Percentiles rank a stretch among this genome's conserved stretches.
Evolutionary conservation across 2,329 filamentous ascomycete species (phyloP).

Genomic region (Colletotrichum lindemuthianum): DNA sequence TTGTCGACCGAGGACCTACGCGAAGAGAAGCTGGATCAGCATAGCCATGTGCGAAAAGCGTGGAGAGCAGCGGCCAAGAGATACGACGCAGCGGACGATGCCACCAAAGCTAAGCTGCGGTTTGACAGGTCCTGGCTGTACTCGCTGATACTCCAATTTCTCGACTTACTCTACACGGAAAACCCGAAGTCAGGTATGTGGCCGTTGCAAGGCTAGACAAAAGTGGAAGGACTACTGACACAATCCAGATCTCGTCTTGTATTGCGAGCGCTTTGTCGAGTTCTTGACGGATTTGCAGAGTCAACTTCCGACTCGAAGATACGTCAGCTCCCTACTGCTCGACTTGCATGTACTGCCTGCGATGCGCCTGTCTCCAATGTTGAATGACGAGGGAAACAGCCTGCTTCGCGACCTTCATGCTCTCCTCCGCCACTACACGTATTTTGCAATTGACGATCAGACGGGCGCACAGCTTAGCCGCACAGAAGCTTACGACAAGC

Average conservation of each 20-base stretch:
- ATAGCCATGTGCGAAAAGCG: constrained; percentile 81
- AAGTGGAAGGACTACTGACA: constrained; percentile 40
- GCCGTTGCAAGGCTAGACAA: background rate
- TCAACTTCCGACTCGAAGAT: constrained; percentile 91
- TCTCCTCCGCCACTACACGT: constrained; percentile 86
- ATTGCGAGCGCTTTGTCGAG: constrained; percentile 94
- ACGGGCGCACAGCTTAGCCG: constrained; percentile 79
- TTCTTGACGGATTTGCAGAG: constrained; percentile 91
- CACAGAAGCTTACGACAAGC: constrained; percentile 79
- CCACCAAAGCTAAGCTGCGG: constrained; percentile 79
- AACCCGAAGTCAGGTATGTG: constrained; percentile 57
- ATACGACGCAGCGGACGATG: constrained; percentile 86
- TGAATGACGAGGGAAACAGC: constrained; percentile 76
- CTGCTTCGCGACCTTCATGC: constrained; percentile 83
- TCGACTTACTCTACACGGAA: constrained; percentile 74
- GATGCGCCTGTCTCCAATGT: constrained; percentile 81
- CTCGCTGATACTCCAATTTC: constrained; percentile 83
- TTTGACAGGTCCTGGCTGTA: constrained; percentile 97
- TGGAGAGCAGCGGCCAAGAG: constrained; percentile 90
- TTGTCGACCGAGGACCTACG: constrained; percentile 80
- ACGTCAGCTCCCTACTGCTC: constrained; percentile 87
- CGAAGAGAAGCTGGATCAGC: constrained; percentile 77
- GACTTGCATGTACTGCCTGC: constrained; percentile 86
- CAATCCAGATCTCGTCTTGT: constrained; percentile 71
- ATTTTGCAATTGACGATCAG: constrained; percentile 92